These are phyloP conservation scores for Chaetomium strumarium DNA, from an alignment of 2,329 filamentous ascomycete genomes.

Conservation along the genomic window DNA sequence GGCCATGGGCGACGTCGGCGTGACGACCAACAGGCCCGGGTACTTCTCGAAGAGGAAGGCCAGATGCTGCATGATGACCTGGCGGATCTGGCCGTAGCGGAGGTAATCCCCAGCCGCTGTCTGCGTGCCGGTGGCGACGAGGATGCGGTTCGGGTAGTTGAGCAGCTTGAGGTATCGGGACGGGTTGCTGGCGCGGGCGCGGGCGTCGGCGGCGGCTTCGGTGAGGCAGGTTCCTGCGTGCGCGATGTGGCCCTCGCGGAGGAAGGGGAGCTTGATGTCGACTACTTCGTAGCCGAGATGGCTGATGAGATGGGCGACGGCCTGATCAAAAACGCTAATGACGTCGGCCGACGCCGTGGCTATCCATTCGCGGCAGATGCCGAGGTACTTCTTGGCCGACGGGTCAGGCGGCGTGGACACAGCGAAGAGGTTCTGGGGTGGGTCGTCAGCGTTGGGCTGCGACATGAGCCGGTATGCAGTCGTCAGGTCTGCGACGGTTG, in stretches of 20 bases:
- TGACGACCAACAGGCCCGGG: conserved; percentile 71
- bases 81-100: conserved; percentile 66
- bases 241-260: conserved; percentile 67
- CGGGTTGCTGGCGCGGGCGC: conserved; percentile 38
- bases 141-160: conserved; percentile 61
- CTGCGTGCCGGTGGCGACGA: conserved; percentile 59
- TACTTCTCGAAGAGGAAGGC: conserved; percentile 62
- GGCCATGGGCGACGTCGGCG: conserved; percentile 68
- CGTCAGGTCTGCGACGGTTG: conserved; percentile 70
- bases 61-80: conserved; percentile 73
- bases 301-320: conserved; percentile 52
- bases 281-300: conserved; percentile 44
- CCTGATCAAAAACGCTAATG: conserved; percentile 52
- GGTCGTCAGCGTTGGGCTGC: conserved; percentile 59
- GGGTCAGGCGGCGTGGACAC: conserved; percentile 44
- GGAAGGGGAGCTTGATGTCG: conserved; percentile 59
- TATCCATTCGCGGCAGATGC: conserved; percentile 64
- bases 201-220: conserved; percentile 54
- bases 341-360: conserved; percentile 61
- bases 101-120: conserved; percentile 65
- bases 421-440: conserved; percentile 57
- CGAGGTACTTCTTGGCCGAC: conserved; percentile 55
- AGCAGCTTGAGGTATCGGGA: conserved; percentile 49
- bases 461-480: conserved; percentile 78
- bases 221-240: conserved; percentile 72